Base-by-base conservation (phyloP, 345 rosid genomes). In the Eucalyptus victrix region DNA sequence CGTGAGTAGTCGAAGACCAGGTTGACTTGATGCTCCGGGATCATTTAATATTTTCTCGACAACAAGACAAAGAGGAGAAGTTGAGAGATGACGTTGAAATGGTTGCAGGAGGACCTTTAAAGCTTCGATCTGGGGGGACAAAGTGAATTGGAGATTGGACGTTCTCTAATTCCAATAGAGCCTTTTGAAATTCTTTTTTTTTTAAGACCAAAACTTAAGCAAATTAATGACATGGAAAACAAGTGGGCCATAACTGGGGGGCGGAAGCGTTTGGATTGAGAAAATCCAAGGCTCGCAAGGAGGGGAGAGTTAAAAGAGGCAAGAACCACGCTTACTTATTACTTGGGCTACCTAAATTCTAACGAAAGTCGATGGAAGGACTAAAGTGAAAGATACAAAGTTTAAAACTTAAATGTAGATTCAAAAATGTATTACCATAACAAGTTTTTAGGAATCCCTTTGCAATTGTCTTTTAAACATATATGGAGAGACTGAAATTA, bases 1-100 rank as follows among this genome's bases (percentile, higher is more conserved):
- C 0, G 3, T 15, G 7, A 49, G 51, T 49, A 49, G 51, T 49
- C 0, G 51, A 49, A 49, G 18, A 1, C 0, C 51, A 15, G 3
- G 18, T 7, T 49, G 51, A 49, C 1, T 49, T 49, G 18, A 49
- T 49, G 51, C 51, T 49, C 0, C 51, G 18, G 7, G 17, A 5
- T 49, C 51, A 49, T 6, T 49, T 49, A 14, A 49, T 49, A 49
- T 49, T 49, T 49, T 49, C 51, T 49, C 1, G 7, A 49, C 51
- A 49, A 15, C 51, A 49, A 49, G 51, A 49, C 80, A 32, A 67
- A 13, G 40, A 67, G 80, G 40, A 67, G 80, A 67, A 4, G 40
- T 32, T 32, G 80, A n/a, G 80, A 23, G 62, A 67, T 53, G 24
- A 1, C 56, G 56, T 53, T 53, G 18, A 62, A 28, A 62, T 62